Conservation (phyloP, 2,329 filamentous ascomycete genomes). For the Calonectria montana region DNA sequence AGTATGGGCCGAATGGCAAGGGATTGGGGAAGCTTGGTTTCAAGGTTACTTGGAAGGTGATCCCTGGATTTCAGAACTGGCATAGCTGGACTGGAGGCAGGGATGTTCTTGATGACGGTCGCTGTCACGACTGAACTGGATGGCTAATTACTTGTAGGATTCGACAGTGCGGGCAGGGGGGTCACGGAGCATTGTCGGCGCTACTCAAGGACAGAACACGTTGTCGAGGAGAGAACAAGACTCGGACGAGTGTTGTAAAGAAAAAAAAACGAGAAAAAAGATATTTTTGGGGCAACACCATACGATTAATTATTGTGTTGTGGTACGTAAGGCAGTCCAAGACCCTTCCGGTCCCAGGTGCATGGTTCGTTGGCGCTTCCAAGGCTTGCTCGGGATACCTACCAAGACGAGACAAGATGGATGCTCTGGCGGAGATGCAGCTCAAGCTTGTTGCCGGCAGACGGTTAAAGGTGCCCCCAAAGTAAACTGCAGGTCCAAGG, state of each 20-base stretch:
- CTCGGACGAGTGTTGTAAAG: too few relatives aligned
- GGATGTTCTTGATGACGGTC: conserved; percentile 14
- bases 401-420: background rate
- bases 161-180: conserved; percentile 11
- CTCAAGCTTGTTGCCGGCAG: background rate
- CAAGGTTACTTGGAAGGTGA: conserved; percentile 21
- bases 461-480: conserved; percentile 13
- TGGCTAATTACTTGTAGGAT: background rate
- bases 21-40: conserved; percentile 14
- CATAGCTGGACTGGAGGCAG: conserved; percentile 2
- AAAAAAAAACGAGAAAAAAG: background rate
- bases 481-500: background rate
- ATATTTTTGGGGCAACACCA: background rate
- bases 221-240: background rate
- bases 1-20: conserved; percentile 5
- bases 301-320: background rate
- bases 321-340: background rate
- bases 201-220: conserved; percentile 17
- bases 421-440: background rate
- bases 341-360: background rate
- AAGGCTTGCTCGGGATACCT: background rate
- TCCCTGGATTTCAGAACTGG: conserved; percentile 8
- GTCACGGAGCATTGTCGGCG: conserved; percentile 28
- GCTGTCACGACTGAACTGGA: conserved; percentile 1
- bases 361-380: background rate